Conservation (phyloP, 768 basidiomycete genomes). For the Tricholoma bakamatsutake region DNA sequence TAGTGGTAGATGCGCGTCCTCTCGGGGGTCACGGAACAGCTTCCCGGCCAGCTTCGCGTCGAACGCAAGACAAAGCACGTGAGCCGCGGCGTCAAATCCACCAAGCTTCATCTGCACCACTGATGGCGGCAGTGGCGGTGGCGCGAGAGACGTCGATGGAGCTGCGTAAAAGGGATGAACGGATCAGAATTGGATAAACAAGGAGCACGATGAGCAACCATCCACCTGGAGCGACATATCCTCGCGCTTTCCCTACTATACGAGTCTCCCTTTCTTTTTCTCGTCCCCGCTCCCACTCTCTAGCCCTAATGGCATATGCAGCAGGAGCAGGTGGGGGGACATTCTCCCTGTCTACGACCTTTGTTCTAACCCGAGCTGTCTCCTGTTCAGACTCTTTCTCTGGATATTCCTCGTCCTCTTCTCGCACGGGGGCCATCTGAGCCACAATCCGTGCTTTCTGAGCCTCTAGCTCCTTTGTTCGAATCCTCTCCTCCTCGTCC, state of each 20-base stretch:
- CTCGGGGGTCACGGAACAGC: slow-evolving; percentile 62
- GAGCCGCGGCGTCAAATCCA: slow-evolving; percentile 63
- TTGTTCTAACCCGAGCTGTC: slow-evolving; percentile 17
- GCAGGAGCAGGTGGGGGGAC: slow-evolving; percentile 17
- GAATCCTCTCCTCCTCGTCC: slow-evolving; percentile 30
- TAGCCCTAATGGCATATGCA: slow-evolving; percentile 4
- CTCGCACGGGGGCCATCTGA: slow-evolving; percentile 74
- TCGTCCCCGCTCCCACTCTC: slow-evolving; percentile 11
- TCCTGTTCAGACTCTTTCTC: slow-evolving; percentile 20
- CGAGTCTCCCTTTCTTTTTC: slow-evolving; percentile 10
- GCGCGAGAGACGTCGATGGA: slow-evolving; percentile 7
- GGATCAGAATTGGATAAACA: not conserved
- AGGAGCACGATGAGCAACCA: not conserved
- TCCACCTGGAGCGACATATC: slow-evolving; percentile 6
- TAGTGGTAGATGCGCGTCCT: slow-evolving; percentile 39
- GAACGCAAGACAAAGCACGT: slow-evolving; percentile 51
- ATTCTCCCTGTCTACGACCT: slow-evolving; percentile 25
- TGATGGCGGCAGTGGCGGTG: slow-evolving; percentile 15
- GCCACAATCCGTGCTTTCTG: slow-evolving; percentile 93
- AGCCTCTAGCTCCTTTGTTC: slow-evolving; percentile 75
- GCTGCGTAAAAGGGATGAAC: not conserved
- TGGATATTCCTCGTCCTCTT: slow-evolving; percentile 34
- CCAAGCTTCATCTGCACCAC: slow-evolving; percentile 25
- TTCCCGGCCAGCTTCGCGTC: slow-evolving; percentile 57
- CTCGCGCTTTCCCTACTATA: slow-evolving; percentile 1